These are phyloP conservation scores for Penicillium subrubescens DNA, from an alignment of 495 filamentous ascomycete species.

Conservation along the genomic window DNA sequence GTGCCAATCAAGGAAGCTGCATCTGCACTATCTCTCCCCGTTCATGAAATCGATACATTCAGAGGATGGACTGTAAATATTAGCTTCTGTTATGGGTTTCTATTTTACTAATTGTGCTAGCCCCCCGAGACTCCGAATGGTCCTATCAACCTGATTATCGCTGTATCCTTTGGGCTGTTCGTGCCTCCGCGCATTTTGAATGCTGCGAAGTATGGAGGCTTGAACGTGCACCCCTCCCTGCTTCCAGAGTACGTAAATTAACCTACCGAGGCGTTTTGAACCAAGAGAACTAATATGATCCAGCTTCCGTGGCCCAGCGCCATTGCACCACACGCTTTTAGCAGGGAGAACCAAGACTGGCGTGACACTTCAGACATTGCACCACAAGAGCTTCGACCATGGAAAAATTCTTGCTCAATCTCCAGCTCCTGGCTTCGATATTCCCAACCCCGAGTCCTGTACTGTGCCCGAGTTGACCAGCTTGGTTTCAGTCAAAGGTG, in stretches of 20 bases:
- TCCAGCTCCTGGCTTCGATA: slow-evolving; percentile 50
- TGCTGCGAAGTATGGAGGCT: slow-evolving; percentile 72
- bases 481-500: slow-evolving; percentile 51
- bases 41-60: slow-evolving; percentile 80
- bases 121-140: slow-evolving; percentile 54
- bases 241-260: slow-evolving; percentile 69
- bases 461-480: slow-evolving; percentile 45
- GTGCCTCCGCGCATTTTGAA: slow-evolving; percentile 76
- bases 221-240: slow-evolving; percentile 95
- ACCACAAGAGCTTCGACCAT: slow-evolving; percentile 72
- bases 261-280: not conserved
- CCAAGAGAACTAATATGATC: not conserved
- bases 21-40: slow-evolving; percentile 57
- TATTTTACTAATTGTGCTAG: slow-evolving; percentile 39
- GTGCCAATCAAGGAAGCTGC: slow-evolving; percentile 76
- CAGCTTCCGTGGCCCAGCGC: slow-evolving; percentile 75
- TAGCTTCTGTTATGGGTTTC: not conserved
- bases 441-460: slow-evolving; percentile 46
- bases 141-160: slow-evolving; percentile 79
- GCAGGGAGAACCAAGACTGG: slow-evolving; percentile 58
- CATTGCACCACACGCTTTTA: slow-evolving; percentile 79
- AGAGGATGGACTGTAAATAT: slow-evolving; percentile 70
- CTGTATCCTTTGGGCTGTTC: slow-evolving; percentile 94
- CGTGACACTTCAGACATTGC: slow-evolving; percentile 82
- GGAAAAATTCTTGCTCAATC: slow-evolving; percentile 75